Percentiles rank a stretch among this genome's conserved stretches.
Evolutionary conservation across 2,329 filamentous ascomycete species (phyloP).

Genomic region (Aspergillus costaricaensis): DNA sequence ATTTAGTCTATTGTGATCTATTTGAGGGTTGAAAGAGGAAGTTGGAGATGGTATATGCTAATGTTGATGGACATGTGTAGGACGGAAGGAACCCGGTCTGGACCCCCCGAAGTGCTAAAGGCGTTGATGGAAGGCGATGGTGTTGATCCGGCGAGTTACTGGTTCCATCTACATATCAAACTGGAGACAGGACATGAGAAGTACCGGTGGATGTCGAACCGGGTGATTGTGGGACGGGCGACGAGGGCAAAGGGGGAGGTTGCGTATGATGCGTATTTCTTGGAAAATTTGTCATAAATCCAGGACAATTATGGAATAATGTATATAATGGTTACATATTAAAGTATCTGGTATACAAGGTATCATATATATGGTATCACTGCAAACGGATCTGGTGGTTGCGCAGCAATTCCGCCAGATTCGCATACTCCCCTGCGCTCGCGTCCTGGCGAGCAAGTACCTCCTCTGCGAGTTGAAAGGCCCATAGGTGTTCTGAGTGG

Average conservation of each 20-base stretch:
- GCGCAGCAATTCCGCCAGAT: slow-evolving; percentile 31
- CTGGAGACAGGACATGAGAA: slow-evolving; percentile 29
- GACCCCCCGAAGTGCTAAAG: slow-evolving; percentile 27
- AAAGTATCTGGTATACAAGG: no score
- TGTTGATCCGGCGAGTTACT: slow-evolving; percentile 28
- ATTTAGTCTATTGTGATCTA: not conserved
- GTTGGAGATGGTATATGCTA: not conserved
- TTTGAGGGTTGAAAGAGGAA: not conserved
- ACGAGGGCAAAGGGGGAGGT: slow-evolving; percentile 29
- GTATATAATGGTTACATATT: no score
- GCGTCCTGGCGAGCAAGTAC: slow-evolving; percentile 31
- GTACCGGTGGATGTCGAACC: slow-evolving; percentile 31
- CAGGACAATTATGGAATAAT: no score
- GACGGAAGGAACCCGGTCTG: slow-evolving; percentile 31
- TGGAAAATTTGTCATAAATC: slow-evolving; percentile 23
- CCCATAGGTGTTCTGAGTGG: slow-evolving; percentile 36
- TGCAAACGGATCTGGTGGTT: slow-evolving; percentile 13
- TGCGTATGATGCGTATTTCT: slow-evolving; percentile 31
- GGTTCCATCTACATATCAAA: slow-evolving; percentile 32
- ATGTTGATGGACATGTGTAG: slow-evolving; percentile 8
- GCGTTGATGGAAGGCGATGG: slow-evolving; percentile 30
- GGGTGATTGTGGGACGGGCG: slow-evolving; percentile 29
- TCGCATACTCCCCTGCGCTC: slow-evolving; percentile 25
- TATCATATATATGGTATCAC: not conserved
- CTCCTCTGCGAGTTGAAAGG: slow-evolving; percentile 32